Evolutionary conservation across 2,329 filamentous ascomycete genomes (phyloP), one percentile per base, ranked within the genome.

Genomic region (Aspergillus intermedius): DNA sequence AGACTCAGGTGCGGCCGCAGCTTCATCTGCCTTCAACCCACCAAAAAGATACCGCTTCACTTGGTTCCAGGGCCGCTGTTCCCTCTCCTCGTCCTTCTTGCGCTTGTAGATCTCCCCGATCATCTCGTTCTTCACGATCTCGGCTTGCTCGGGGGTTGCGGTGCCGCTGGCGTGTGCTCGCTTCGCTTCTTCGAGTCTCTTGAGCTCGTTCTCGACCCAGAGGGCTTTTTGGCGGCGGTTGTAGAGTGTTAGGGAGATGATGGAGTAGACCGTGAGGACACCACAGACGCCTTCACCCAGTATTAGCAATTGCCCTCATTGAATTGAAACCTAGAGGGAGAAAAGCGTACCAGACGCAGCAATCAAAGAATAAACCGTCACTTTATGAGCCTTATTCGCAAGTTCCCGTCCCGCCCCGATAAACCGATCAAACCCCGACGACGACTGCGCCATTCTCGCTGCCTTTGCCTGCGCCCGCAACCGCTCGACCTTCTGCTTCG

Each of bases 401-500:
- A 76, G 77, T 54, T 70, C 63, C 49, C 80, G 70, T 15, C 80
- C 80, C 43, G 72, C 62, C 45, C 75, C 69, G 48, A 83, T 74
- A 42, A 76, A 58, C 40, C 70, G 68, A 67, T 86, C 82, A 60
- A 79, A 74, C 37, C 68, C 69, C 19, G 75, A 77, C 45, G 79
- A 82, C 42, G 77, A 74, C 60, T 79, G 75, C 41, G 82, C 79
- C 57, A 78, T 75, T 67, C 80, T 80, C 42, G 83, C 82, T n/a
- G 81, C 81, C 50, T 82, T 75, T 64, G 86, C 83, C 52, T 84
- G 82, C 42, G 82, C 82, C 47, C 85, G 77, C 60, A 88, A 71
- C 51, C 85, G 77, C 54, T 81, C 78, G 32, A 88, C 84, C 59
- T 83, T 82, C 70, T 88, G 79, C 65, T 82, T 81, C 44, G 85